Percentiles rank a stretch among this genome's conserved stretches.
phyloP scores from a whole-genome alignment of 805 yeast genomes.

The Kuraishia hungarica region DNA sequence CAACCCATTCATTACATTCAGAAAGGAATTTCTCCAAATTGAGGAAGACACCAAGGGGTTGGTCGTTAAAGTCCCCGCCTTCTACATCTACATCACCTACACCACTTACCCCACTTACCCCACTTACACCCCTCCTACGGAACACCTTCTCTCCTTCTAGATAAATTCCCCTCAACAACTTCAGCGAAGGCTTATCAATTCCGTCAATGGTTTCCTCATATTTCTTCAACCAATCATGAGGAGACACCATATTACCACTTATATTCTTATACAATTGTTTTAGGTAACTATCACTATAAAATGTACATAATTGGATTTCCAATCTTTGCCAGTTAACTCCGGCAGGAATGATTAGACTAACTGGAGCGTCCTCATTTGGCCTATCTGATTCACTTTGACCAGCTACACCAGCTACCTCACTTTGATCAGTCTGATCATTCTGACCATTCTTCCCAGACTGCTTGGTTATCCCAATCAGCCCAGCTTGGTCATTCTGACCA shows the following conservation, averaged over 20 bases:
- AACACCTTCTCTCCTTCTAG: slow-evolving; percentile 48
- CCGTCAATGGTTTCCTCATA: slow-evolving; percentile 31
- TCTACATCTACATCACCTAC: too few relatives aligned
- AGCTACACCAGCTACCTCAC: too few relatives aligned
- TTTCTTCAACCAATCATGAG: slow-evolving; percentile 41
- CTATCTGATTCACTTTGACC: too few relatives aligned
- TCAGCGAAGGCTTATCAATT: slow-evolving; percentile 37
- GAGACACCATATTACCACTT: slow-evolving; percentile 18
- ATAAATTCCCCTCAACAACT: slow-evolving; percentile 32
- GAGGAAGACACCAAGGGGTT: slow-evolving; percentile 12
- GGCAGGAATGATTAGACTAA: too few relatives aligned
- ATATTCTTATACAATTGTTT: neutral
- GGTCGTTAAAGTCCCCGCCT: too few relatives aligned
- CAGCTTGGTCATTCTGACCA: too few relatives aligned
- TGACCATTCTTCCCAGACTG: too few relatives aligned
- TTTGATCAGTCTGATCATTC: too few relatives aligned
- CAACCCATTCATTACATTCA: slow-evolving; percentile 41
- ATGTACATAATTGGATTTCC: neutral
- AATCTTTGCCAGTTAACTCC: neutral
- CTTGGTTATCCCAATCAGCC: too few relatives aligned
- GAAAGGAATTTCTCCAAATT: slow-evolving; percentile 32
- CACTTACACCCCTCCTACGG: neutral
- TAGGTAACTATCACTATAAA: neutral
- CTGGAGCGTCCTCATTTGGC: too few relatives aligned
- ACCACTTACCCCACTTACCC: too few relatives aligned